Evolutionary conservation across 805 yeast genomes (phyloP), one percentile per base, ranked within the genome.

Genomic region (Teunomyces kruisii): DNA sequence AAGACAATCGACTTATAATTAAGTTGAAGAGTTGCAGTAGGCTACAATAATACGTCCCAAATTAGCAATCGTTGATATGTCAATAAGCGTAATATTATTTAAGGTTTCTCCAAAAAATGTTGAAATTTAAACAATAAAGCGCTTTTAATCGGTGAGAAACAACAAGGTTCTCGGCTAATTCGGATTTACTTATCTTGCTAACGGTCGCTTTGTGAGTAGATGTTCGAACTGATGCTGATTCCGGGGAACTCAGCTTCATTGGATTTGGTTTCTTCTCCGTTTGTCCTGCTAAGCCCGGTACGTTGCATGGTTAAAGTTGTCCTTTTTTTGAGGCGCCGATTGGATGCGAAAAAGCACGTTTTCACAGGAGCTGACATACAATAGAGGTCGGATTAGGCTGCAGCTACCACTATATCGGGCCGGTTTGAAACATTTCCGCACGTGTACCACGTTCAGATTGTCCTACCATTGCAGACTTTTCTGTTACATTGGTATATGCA

Each of bases 321-420:
- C 15, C 5, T 31, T 14, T 4, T 31, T 32, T 32, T 15, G 35
- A 15, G n/a, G 12, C 35, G 35, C 35, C 28, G 14, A 3, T 32
- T 32, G 35, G 22, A 32, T 32, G 35, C 35, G 35, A 35, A 33
- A 33, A 35, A 35, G 17, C 38, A 35, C 38, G 38, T 35, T 35
- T 14, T 22, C 10, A 24, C 38, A 35, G 38, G 35, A 15, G 28
- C 28, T 9, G 28, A 3, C 28, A 9, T 10, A 10, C 28, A 9
- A 10, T 9, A 26, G 28, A 26, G 12, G 28, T 26, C 12, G 9
- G 5, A 26, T 10, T 8, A 8, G 9, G 28, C 12, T 26, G 28
- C 28, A 26, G 12, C 5, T 26, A 5, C 28, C 3, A 9, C 9
- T 26, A 26, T 26, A 26, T 10, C 28, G 28, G 28, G 28, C 28